Evolutionary conservation across 495 filamentous ascomycete genomes (phyloP), one percentile per base, ranked within the genome.

Genomic region (Penicillium herquei): DNA sequence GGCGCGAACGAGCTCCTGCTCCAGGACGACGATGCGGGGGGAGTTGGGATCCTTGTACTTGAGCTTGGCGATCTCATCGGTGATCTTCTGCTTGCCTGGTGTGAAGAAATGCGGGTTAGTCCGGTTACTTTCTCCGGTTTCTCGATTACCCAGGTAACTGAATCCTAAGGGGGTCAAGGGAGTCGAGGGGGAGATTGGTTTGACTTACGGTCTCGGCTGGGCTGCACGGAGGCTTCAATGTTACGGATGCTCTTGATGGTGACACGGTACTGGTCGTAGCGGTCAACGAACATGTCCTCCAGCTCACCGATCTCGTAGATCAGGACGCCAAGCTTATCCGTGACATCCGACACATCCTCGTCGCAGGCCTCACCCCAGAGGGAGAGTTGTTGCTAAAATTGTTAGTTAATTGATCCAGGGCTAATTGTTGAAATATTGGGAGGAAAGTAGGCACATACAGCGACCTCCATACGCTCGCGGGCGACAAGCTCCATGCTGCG

Each of bases 31-130:
- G 50, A 98, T 98, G 71, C 90, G 92, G 39, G 95, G 92, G 9
- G 91, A 96, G 78, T 95, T 95, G 33, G 94, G 94, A 70, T 98
- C 95, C 78, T 98, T 98, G 85, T 98, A 98, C 74, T 98, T 98
- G 51, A 98, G 84, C 71, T 98, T 94, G 14, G 94, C 93, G 62
- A 98, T 98, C 64, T 98, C 90, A 69, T 98, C 95, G 66, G 91
- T 96, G 72, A 98, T 98, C 78, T 98, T 98, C 73, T 98, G 94
- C 76, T 98, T 98, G 68, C 92, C 91, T 76, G 45, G 33, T 37
- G 34, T 13, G 34, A 37, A 37, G 33, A 11, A 37, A 13, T 9
- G 9, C 7, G 8, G n/a, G 33, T 68, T 39, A 61, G 57, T 34
- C 31, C 5, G 18, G 18, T 14, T 21, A 18, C 14, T 34, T 30